Base-by-base conservation (phyloP, 495 filamentous ascomycete species). In the Hypomontagnella monticulosa region DNA sequence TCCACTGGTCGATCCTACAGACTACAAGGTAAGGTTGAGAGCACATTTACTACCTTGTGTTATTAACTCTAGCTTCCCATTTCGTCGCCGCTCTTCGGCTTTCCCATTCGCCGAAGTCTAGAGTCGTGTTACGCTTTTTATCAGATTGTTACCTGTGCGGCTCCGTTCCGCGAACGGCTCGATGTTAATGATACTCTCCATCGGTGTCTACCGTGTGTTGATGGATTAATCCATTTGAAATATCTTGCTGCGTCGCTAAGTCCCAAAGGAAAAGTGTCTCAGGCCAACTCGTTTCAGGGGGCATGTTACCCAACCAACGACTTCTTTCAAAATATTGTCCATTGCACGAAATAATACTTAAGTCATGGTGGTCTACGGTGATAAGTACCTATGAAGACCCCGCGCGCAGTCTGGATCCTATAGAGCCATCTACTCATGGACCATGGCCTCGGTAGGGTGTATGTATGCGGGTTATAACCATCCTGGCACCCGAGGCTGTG, bases 1-100 rank as follows among this genome's bases (percentile, higher is more conserved):
- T 55, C 55, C 59, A 49, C 49, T 27, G 59, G 16, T 50, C 48
- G 33, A 63, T 63, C 59, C 58, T 63, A 56, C 54, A 40, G 40
- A 20, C 23, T 23, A 40, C 56, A 59, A 3, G 37, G 9, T 51
- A 51, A 3, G 27, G 32, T 33, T 37, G 16, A 36, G 15, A 37
- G 16, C 27, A 8, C 34, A 38, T 53, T 53, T 64, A n/a, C 12
- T 20, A 54, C 42, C 42, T 43, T 55, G 14, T 30, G 49, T 48
- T 47, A 9, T 19, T n/a, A n/a, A n/a, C n/a, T n/a, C n/a, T n/a
- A n/a, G n/a, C n/a, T n/a, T n/a, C n/a, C n/a, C n/a, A n/a, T n/a
- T n/a, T n/a, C n/a, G n/a, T 8, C 42, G 19, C 34, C 46, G 52
- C 38, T 18, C 46, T 44, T 58, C 52, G 63, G 30, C 57, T 18